These are phyloP conservation scores for Tolypocladium inflatum DNA, from an alignment of 2,329 filamentous ascomycete species.

Conservation along the genomic window DNA sequence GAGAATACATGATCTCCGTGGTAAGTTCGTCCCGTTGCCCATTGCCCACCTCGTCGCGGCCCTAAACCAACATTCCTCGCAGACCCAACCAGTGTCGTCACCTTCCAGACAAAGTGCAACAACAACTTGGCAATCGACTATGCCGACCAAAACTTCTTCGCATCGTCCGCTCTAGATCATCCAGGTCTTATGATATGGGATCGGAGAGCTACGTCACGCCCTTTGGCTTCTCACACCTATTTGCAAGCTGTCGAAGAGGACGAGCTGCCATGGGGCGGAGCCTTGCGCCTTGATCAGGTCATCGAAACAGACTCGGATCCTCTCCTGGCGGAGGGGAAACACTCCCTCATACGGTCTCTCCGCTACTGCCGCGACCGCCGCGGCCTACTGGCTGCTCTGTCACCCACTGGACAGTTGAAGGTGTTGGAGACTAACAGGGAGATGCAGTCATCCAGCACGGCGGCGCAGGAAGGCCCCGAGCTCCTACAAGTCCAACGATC, in stretches of 20 bases:
- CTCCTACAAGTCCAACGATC: slow-evolving; percentile 50
- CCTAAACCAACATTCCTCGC: slow-evolving; percentile 7
- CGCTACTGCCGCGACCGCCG: slow-evolving; percentile 54
- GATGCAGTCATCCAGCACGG: slow-evolving; percentile 25
- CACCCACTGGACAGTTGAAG: slow-evolving; percentile 53
- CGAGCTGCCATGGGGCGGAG: slow-evolving; percentile 53
- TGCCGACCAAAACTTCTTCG: slow-evolving; percentile 73
- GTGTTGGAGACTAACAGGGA: slow-evolving; percentile 51
- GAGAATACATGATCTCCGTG: slow-evolving; percentile 69
- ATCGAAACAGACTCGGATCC: slow-evolving; percentile 46
- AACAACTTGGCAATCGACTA: slow-evolving; percentile 72
- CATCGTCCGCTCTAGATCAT: slow-evolving; percentile 67
- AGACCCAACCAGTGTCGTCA: slow-evolving; percentile 42
- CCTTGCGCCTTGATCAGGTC: slow-evolving; percentile 45
- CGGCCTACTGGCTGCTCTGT: slow-evolving; percentile 52
- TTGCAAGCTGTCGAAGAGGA: slow-evolving; percentile 50
- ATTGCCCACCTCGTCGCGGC: not conserved
- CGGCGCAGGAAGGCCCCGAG: slow-evolving; percentile 42
- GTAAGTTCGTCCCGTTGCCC: slow-evolving; percentile 28
- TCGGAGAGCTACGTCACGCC: slow-evolving; percentile 49
- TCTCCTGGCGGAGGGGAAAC: slow-evolving; percentile 41
- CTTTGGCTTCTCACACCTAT: slow-evolving; percentile 44
- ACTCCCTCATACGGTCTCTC: slow-evolving; percentile 52
- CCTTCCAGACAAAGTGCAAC: slow-evolving; percentile 57
- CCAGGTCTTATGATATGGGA: slow-evolving; percentile 73